Conservation (phyloP, 139 green algal genomes). For the Eudorina sp. region DNA sequence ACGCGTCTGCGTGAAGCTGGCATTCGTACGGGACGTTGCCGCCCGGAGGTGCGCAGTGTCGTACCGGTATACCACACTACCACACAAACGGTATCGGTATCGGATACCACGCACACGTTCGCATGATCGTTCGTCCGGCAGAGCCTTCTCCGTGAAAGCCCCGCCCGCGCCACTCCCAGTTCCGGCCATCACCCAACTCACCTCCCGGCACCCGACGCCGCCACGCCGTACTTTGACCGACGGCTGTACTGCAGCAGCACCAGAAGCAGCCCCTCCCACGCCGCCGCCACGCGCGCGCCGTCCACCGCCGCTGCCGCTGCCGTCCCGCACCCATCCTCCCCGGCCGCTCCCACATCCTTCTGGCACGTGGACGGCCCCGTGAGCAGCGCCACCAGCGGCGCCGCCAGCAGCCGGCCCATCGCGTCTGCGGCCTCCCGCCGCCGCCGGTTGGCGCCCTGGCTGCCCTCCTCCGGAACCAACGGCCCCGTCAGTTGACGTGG, state of each 20-base stretch:
- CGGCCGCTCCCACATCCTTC: background rate
- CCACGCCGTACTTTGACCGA: background rate
- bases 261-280: constrained; percentile 17
- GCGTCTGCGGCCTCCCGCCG: constrained; percentile 11
- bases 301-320: background rate
- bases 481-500: too few relatives aligned
- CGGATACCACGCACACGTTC: too few relatives aligned
- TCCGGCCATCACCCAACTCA: too few relatives aligned
- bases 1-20: too few relatives aligned
- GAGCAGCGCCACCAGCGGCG: constrained; percentile 24
- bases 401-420: background rate
- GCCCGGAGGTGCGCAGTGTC: too few relatives aligned
- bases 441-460: background rate
- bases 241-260: constrained; percentile 5
- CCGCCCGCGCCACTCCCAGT: too few relatives aligned
- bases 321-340: background rate
- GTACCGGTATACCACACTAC: too few relatives aligned
- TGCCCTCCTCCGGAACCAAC: constrained; percentile 6
- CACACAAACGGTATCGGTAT: too few relatives aligned
- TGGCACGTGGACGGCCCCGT: background rate
- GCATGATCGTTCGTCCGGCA: too few relatives aligned
- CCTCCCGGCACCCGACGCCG: background rate
- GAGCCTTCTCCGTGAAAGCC: too few relatives aligned
- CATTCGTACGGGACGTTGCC: too few relatives aligned
- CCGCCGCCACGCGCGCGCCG: background rate